phyloP scores from a whole-genome alignment of 2,329 filamentous ascomycete species.

The Colletotrichum limetticola region DNA sequence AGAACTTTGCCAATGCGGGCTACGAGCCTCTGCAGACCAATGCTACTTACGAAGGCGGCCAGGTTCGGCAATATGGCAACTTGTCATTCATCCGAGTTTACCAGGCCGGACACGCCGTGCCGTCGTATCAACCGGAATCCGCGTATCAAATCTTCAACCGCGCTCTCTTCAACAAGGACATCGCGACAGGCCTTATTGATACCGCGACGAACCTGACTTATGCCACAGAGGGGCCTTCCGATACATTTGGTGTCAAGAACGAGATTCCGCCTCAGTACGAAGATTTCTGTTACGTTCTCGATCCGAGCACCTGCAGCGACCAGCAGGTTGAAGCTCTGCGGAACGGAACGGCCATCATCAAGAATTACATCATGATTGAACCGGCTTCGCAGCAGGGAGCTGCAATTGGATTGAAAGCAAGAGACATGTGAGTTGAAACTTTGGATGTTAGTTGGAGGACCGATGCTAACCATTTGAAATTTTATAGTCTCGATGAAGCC shows the following conservation, averaged over 20 bases:
- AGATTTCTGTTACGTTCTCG: conserved; percentile 40
- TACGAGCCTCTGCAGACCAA: conserved; percentile 72
- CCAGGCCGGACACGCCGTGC: conserved; percentile 67
- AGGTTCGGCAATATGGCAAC: conserved; percentile 75
- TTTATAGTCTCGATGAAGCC: background rate
- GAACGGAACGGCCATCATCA: conserved; percentile 61
- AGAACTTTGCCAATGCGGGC: conserved; percentile 55
- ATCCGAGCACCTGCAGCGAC: conserved; percentile 46
- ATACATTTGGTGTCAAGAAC: conserved; percentile 36
- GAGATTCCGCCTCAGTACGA: conserved; percentile 37
- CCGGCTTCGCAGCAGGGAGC: background rate
- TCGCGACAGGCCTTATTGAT: conserved; percentile 38
- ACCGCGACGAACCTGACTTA: conserved; percentile 34
- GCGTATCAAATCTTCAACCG: conserved; percentile 61
- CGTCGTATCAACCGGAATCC: conserved; percentile 60
- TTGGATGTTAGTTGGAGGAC: background rate
- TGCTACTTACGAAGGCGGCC: conserved; percentile 67
- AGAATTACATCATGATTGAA: conserved; percentile 39
- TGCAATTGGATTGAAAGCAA: background rate
- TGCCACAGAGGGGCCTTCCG: conserved; percentile 36
- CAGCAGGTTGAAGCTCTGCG: conserved; percentile 63
- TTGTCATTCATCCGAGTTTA: conserved; percentile 69
- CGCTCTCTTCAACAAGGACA: conserved; percentile 43
- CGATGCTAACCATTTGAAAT: background rate
- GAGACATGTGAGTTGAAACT: conserved; percentile 14